Evolutionary conservation across 257 asterid genomes (phyloP), one percentile per base, ranked within the genome.

Genomic region (Fraxinus excelsior): DNA sequence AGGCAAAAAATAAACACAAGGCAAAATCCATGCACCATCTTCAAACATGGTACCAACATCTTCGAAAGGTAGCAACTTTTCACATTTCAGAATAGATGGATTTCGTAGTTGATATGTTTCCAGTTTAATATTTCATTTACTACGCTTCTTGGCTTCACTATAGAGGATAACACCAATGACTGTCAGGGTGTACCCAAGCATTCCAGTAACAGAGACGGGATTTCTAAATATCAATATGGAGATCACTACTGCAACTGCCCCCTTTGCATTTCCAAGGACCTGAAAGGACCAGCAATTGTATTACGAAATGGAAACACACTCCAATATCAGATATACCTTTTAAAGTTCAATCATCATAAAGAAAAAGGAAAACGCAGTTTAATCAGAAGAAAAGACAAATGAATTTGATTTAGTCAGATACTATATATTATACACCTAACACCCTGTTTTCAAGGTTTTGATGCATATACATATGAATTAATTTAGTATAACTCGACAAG

Each of bases 171-270:
- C 84, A 19, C 84, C 84, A 64, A 71, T 62, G 75, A 80, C 84
- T 8, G 84, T 80, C 67, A 80, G 42, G 1, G 84, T 34, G 75
- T 80, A 80, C 5, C 84, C 84, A 23, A 74, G 75, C 51, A 80
- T 80, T 66, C 84, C 84, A 76, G 80, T 80, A 31, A 80, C 76
- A 32, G 84, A 76, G 37, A 80, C 84, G 51, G 84, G 84, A 51
- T 80, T 80, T 35, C 78, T 78, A 28, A 80, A 80, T 70, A 80
- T 78, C 58, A 80, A 78, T 76, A 80, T 80, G 1, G 84, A 80
- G 69, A 80, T 75, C 0, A 80, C 81, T 26, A 80, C 84, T 5
- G 84, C 84, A 11, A 80, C 84, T 19, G 84, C 84, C 11, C 84
- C 84, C 73, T 79, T 79, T 25, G 83, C 83, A 26, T 79, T 79